phyloP scores from a whole-genome alignment of 2,329 filamentous ascomycete genomes.

The Fonsecaea erecta region DNA sequence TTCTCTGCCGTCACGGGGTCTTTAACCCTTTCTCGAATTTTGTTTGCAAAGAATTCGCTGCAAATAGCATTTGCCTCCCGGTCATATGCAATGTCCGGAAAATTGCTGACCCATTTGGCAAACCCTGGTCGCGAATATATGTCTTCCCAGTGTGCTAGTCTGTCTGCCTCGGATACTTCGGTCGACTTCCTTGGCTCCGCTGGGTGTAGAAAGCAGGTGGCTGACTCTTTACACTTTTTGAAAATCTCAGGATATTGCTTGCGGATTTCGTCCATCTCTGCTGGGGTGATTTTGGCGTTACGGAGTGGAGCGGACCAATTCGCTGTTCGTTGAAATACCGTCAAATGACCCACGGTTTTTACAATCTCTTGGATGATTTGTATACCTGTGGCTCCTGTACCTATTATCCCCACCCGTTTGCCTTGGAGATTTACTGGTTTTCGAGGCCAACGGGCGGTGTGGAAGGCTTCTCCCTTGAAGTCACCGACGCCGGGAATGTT shows the following conservation, averaged over 20 bases:
- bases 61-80: constrained; percentile 55
- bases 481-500: constrained; percentile 37
- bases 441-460: constrained; percentile 40
- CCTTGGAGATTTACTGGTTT: constrained; percentile 31
- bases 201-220: constrained; percentile 64
- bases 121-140: constrained; percentile 60
- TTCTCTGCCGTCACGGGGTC: constrained; percentile 58
- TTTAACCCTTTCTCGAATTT: constrained; percentile 56
- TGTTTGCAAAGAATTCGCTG: constrained; percentile 61
- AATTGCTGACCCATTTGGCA: constrained; percentile 55
- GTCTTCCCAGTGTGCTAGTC: constrained; percentile 54
- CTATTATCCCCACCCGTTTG: constrained; percentile 52
- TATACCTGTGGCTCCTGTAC: constrained; percentile 59
- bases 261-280: constrained; percentile 53
- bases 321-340: constrained; percentile 65
- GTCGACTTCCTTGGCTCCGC: constrained; percentile 52
- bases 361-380: constrained; percentile 67
- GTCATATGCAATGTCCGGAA: constrained; percentile 57
- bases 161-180: constrained; percentile 19
- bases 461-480: constrained; percentile 38
- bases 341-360: constrained; percentile 53
- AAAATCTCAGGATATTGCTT: constrained; percentile 23
- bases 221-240: constrained; percentile 49
- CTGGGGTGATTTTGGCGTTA: constrained; percentile 52
- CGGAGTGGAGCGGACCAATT: constrained; percentile 68